phyloP scores from a whole-genome alignment of 140 eudicot genomes.

The Anethum foeniculum region DNA sequence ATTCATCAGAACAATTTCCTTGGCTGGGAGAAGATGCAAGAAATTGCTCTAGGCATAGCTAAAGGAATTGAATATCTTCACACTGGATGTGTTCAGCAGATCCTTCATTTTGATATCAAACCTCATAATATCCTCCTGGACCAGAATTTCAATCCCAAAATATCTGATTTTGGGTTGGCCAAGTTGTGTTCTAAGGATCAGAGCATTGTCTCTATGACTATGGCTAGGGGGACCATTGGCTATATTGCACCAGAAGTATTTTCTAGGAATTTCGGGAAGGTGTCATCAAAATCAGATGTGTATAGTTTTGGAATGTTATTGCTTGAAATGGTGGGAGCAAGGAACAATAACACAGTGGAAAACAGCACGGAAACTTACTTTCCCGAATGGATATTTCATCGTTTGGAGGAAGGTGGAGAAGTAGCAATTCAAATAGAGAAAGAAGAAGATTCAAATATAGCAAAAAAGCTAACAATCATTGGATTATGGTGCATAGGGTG shows the following conservation, averaged over 20 bases:
- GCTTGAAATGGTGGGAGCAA: slow-evolving; percentile 5
- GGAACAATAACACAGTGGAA: not conserved
- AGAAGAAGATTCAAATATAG: not conserved
- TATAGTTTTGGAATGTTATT: slow-evolving; percentile 4
- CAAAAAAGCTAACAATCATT: not conserved
- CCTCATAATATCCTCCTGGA: not conserved
- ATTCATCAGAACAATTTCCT: not conserved
- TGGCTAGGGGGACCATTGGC: slow-evolving; percentile 5
- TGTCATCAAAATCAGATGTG: not conserved
- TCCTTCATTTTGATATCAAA: slow-evolving; percentile 1
- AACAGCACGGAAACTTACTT: not conserved
- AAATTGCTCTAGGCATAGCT: not conserved
- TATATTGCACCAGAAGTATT: not conserved
- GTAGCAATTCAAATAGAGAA: not conserved
- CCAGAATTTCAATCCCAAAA: not conserved
- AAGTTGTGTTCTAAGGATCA: not conserved
- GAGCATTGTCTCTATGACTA: not conserved
- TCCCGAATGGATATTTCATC: slow-evolving; percentile 2
- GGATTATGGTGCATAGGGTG: slow-evolving; percentile 2
- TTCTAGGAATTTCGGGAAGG: slow-evolving; percentile 1
- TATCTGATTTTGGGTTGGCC: slow-evolving; percentile 4
- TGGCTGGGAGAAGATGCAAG: slow-evolving; percentile 4
- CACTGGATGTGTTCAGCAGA: not conserved
- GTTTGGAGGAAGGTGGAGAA: slow-evolving; percentile 5
- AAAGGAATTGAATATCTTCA: slow-evolving; percentile 5